Percentiles rank a stretch among this genome's conserved stretches.
These are phyloP conservation scores for Tolypocladium pustulatum DNA, from an alignment of 2,329 filamentous ascomycete genomes.

Conservation along the genomic window DNA sequence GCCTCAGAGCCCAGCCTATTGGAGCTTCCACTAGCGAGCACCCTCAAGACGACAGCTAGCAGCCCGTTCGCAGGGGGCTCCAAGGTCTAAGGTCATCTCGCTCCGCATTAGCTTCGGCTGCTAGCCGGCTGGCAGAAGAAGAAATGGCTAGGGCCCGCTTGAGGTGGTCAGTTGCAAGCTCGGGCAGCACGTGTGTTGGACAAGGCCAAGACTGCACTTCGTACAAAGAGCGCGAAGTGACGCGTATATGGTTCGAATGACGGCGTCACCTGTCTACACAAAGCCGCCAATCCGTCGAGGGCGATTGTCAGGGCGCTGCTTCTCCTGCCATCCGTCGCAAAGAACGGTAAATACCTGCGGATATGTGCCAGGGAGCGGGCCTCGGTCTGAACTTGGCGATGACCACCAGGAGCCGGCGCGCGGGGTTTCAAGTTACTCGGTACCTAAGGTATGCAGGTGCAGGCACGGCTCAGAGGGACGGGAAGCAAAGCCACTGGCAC, in stretches of 20 bases:
- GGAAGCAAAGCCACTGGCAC: not conserved
- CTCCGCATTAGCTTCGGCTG: constrained; percentile 1
- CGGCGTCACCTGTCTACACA: not conserved
- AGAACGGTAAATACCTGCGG: not conserved
- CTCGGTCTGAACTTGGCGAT: not conserved
- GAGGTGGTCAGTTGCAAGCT: not conserved
- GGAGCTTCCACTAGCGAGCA: not conserved
- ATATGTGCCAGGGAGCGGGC: not conserved
- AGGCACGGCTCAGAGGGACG: not conserved
- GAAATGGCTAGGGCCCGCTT: not conserved
- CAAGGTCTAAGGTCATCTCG: not conserved
- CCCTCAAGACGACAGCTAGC: not conserved
- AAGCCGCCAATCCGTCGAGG: not conserved
- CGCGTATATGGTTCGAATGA: not conserved
- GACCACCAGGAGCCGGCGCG: not conserved
- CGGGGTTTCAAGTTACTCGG: not conserved
- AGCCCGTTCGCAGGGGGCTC: not conserved
- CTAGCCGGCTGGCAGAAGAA: not conserved
- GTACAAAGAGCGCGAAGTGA: not conserved
- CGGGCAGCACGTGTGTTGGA: not conserved
- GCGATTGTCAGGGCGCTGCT: not conserved
- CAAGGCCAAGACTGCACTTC: not conserved
- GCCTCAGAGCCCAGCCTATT: not conserved
- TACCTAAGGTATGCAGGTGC: not conserved
- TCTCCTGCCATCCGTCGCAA: not conserved